Conservation (phyloP, 164 flowering plant species). For the Aristolochia contorta region DNA sequence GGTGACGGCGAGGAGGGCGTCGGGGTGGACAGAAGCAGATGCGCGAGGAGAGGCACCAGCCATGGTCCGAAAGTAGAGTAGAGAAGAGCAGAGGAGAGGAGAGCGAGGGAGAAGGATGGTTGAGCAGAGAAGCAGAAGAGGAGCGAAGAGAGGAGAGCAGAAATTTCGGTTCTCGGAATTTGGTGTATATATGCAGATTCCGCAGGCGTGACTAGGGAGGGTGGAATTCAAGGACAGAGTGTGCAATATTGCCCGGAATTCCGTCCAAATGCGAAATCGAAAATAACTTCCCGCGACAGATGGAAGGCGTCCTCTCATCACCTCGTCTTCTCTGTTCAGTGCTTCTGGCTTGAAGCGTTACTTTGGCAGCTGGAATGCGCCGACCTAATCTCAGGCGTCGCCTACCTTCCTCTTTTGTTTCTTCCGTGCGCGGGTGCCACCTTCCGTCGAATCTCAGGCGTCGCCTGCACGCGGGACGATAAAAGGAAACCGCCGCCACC, state of each 20-base stretch:
- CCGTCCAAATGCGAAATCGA: neutral
- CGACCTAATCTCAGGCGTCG: no score
- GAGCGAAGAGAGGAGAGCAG: no score
- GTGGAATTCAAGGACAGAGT: neutral
- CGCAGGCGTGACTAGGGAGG: neutral
- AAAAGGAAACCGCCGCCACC: no score
- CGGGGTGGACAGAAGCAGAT: neutral
- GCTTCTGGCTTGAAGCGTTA: no score
- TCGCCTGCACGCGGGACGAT: no score
- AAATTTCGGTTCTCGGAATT: neutral
- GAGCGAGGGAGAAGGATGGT: no score
- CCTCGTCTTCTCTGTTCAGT: no score
- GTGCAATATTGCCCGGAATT: neutral
- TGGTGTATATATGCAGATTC: neutral
- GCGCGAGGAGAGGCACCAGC: conserved; percentile 1
- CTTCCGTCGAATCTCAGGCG: no score
- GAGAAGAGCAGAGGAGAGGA: neutral
- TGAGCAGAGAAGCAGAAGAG: no score
- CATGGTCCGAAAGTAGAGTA: neutral
- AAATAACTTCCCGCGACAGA: neutral
- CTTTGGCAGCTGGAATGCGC: no score
- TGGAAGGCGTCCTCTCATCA: neutral
- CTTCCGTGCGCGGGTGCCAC: no score
- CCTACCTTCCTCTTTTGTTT: no score
- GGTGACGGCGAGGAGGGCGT: neutral